These are phyloP conservation scores for Aristolochia californica DNA, from an alignment of 164 flowering plant species.

Conservation along the genomic window DNA sequence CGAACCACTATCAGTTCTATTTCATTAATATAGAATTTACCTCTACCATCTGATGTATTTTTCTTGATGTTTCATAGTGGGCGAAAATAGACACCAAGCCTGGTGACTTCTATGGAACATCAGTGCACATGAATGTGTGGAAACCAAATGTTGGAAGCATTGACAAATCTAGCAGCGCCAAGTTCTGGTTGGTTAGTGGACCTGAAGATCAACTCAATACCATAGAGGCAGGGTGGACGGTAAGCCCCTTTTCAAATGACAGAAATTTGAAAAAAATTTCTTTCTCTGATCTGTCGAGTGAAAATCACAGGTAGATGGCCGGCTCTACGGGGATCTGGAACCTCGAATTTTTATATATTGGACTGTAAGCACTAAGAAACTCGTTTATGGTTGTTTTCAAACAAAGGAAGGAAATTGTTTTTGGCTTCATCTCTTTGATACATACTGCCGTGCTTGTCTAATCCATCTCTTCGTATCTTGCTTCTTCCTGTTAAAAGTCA, in stretches of 20 bases:
- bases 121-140: background rate
- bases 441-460: background rate
- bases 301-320: background rate
- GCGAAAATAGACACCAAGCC: background rate
- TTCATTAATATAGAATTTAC: background rate
- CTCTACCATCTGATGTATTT: background rate
- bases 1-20: no score
- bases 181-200: background rate
- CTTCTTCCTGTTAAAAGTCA: background rate
- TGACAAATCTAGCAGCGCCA: background rate
- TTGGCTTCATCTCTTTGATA: no score
- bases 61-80: background rate
- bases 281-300: background rate
- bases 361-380: background rate
- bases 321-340: background rate
- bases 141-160: background rate
- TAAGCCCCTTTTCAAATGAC: background rate
- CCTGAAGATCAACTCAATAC: background rate
- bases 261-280: background rate
- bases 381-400: no score
- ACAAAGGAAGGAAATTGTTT: no score
- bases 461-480: background rate
- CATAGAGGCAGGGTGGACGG: conserved; percentile 1
- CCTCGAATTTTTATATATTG: background rate
- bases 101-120: conserved; percentile 1